Base-by-base conservation (phyloP, 1,139 yeast genomes). In the Candida tropicalis region DNA sequence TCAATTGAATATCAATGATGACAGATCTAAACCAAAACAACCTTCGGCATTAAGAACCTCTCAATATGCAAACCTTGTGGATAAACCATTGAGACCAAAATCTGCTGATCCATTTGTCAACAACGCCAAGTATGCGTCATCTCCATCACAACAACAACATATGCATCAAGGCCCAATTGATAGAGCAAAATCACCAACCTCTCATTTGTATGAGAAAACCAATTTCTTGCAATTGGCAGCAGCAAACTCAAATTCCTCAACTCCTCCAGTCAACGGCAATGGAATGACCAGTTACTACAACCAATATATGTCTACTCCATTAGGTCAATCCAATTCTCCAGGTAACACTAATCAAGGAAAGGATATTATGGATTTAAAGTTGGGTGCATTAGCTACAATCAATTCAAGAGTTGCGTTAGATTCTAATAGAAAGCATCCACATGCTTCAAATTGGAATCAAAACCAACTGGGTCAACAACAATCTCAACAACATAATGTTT, bases 321-420 rank as follows among this genome's bases (percentile, higher is more conserved):
- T 36, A 13, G 26, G 33, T 10, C 25, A 28, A 27, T 8, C 43
- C 28, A 26, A 29, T 17, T 20, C 39, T 4, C 6, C 23, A 8
- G 17, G 12, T 20, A 3, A 25, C 4, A 7, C 33, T 8, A 18
- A 27, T 11, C 27, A 23, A 15, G 36, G 36, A 3, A 36, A 43
- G 20, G 65, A 61, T 40, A 65, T 61, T 17, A 52, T 56, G 32
- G 77, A 78, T 49, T 51, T 77, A 51, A 82, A 82, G 58, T 62
- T 82, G 49, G 83, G 84, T 18, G 86, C 87, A 1, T 67, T 82
- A 48, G 77, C 83, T 15, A 82, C 87, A 4, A 81, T 82, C 46
- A 79, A 81, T 53, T 77, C 79, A 10, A 63, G 87, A 41, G 81
- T 78, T 17, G 83, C 82, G 10, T 66, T 81, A 49, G 87, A 82